Base-by-base conservation (phyloP, 768 basidiomycete species). In the Hypholoma fasciculare region DNA sequence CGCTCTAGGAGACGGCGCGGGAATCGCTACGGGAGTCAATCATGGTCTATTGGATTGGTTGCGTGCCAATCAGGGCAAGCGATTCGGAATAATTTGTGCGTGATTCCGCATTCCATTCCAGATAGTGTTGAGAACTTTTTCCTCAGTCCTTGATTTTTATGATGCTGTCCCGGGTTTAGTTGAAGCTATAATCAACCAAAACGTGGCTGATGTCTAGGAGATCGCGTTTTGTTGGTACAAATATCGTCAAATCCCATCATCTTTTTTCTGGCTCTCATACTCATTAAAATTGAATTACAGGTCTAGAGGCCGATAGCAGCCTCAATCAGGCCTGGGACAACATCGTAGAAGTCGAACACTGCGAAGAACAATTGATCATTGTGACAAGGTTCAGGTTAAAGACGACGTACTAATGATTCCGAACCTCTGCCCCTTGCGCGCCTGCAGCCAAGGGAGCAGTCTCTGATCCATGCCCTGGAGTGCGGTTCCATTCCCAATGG, bases 261-360 rank as follows among this genome's bases (percentile, higher is more conserved):
- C 23, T 23, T 23, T 34, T 7, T 7, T 34, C 6, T 34, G 7
- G 6, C 30, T 34, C 1, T 34, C 30, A 9, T 34, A 34, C 30
- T 34, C 30, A 34, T 34, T 34, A 12, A 39, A 49, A 13, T 30
- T 27, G 12, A 48, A 19, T 14, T 17, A 17, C 17, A 46, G 44
- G 13, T 30, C 54, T 47, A 65, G 20, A 78, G 55, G 4, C 78
- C 78, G 36, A 81, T 77, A 9, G 74, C 72, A 12, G 79, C 79
- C 61, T 80, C 78, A 11, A 82, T 71, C 5, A 82, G 69, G 3
- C 78, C 78, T 17, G 79, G 79, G 19, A 77, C 73, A 36, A 69
- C 70, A 57, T 79, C 74, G 60, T 78, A 82, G 60, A 82, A 82
- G 63, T 81, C 80, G 38, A 80, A 69, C 74, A 82, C 80, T 82